Base-by-base conservation (phyloP, 495 filamentous ascomycete genomes). In the Talaromyces borbonicus region DNA sequence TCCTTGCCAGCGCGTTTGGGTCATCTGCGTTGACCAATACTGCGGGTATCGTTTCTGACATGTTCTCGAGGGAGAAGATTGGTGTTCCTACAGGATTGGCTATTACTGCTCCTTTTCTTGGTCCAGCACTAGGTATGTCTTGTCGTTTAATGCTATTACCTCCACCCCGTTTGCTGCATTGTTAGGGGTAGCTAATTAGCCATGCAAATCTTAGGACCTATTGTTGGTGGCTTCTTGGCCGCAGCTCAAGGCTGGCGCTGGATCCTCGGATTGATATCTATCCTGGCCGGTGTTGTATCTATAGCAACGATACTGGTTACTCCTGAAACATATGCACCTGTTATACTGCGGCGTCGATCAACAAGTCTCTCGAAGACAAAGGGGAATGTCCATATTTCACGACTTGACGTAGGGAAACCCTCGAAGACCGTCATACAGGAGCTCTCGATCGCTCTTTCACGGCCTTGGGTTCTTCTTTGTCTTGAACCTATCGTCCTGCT, bases 231-330 rank as follows among this genome's bases (percentile, higher is more conserved):
- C 32, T 88, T 79, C 60, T 63, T 92, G 5, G 69, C 71, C 9
- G 80, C 86, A 52, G 73, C 73, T 3, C 64, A 66, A 0, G 83
- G 81, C 42, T 93, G 87, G 87, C 68, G 83, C 47, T 93, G 86
- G 86, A 69, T 90, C 2, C 90, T 89, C 68, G 90, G 84, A 84
- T 69, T 90, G 46, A 83, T 86, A 46, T 62, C 88, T 14, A 90
- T 90, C 50, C 49, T 87, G 25, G 56, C 80, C 38, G 77, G 74
- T 31, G 59, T 79, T 38, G 71, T 80, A 37, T 89, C 80, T 74
- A 49, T 80, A 18, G 49, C 85, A 40, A 84, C 90, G 58, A 81
- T 79, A 12, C 85, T 90, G 63, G 88, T 83, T 23, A 81, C 89
- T 3, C 83, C 84, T 12, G 85, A 89, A 58, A 90, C 85, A 0